Conservation (phyloP, 306 rosid species). For the Trifolium subterraneum region DNA sequence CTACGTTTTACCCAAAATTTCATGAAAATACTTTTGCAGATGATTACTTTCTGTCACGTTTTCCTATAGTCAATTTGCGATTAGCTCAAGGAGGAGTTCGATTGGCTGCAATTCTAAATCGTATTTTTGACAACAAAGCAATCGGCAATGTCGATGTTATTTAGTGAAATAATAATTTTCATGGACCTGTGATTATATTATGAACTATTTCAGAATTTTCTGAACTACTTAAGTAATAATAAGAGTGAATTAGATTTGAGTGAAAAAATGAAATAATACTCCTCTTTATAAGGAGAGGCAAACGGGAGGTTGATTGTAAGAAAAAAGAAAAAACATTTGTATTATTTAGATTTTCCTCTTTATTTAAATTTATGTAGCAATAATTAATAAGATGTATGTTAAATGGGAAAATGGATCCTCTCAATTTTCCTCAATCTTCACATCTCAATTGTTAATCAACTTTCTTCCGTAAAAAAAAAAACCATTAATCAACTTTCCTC, state of each 20-base stretch:
- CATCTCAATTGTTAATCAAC: too few relatives aligned
- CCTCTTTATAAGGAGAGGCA: too few relatives aligned
- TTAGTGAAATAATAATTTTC: not conserved
- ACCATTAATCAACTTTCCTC: too few relatives aligned
- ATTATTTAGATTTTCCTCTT: not conserved
- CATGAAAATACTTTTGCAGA: constrained; percentile 51
- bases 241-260: too few relatives aligned
- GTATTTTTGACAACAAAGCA: constrained; percentile 48
- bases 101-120: constrained; percentile 78
- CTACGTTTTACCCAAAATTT: not conserved
- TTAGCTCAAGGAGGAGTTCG: constrained; percentile 91
- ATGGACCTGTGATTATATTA: too few relatives aligned
- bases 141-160: not conserved
- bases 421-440: too few relatives aligned
- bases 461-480: too few relatives aligned
- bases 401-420: too few relatives aligned
- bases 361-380: not conserved
- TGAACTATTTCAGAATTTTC: too few relatives aligned
- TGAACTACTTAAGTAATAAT: too few relatives aligned
- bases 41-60: constrained; percentile 73
- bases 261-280: too few relatives aligned
- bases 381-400: not conserved
- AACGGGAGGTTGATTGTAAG: not conserved
- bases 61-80: constrained; percentile 61
- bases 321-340: not conserved